Percentiles rank a stretch among this genome's conserved stretches.
Conservation (phyloP, 805 yeast genomes). For the Candida railenensis region DNA sequence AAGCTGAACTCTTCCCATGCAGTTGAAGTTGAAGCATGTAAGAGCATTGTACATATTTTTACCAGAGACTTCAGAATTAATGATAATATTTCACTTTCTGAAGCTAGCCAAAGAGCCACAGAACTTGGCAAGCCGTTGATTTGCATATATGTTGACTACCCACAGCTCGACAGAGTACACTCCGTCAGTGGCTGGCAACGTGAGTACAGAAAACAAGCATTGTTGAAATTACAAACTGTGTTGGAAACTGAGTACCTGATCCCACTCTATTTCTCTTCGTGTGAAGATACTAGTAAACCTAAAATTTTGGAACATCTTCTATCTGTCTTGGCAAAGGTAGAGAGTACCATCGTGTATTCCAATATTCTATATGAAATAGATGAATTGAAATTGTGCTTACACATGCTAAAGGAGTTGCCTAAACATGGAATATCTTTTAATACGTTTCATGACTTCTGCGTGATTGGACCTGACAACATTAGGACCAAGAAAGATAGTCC, state of each 20-base stretch:
- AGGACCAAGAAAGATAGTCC: conserved; percentile 36
- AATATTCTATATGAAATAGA: conserved; percentile 47
- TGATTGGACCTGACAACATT: conserved; percentile 40
- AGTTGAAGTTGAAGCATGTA: conserved; percentile 11
- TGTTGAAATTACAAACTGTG: conserved; percentile 41
- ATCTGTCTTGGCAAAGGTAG: conserved; percentile 22
- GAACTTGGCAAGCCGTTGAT: conserved; percentile 31
- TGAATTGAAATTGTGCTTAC: conserved; percentile 33
- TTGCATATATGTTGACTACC: conserved; percentile 41
- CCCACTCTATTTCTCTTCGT: conserved; percentile 40
- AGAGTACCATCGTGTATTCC: conserved; percentile 27
- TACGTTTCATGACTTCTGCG: conserved; percentile 39
- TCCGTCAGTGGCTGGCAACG: conserved; percentile 25
- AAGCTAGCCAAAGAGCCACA: conserved; percentile 32
- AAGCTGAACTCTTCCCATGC: not conserved
- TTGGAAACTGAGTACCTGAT: conserved; percentile 22
- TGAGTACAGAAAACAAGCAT: conserved; percentile 5
- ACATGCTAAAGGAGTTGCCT: conserved; percentile 13
- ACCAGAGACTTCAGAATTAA: conserved; percentile 43
- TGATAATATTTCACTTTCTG: conserved; percentile 43
- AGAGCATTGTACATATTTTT: conserved; percentile 46
- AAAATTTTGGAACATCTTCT: conserved; percentile 20
- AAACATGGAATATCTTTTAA: conserved; percentile 18
- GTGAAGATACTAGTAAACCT: conserved; percentile 30
- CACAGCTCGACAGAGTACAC: conserved; percentile 42